Percentiles rank a stretch among this genome's conserved stretches.
These are phyloP conservation scores for Aspergillus conjunctus DNA, from an alignment of 495 filamentous ascomycete species.

Conservation along the genomic window DNA sequence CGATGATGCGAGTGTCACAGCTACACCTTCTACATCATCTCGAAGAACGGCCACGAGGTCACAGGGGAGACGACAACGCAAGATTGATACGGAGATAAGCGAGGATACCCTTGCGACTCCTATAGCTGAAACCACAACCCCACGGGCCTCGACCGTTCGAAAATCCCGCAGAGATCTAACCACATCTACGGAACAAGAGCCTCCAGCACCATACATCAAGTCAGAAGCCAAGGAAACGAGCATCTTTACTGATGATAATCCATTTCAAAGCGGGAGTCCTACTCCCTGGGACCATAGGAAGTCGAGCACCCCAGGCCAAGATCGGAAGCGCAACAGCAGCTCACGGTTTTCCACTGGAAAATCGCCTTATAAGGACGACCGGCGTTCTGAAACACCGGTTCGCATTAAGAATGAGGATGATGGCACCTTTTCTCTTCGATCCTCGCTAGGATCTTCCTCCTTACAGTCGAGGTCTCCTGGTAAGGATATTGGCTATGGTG, in stretches of 20 bases:
- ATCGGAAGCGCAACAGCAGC: slow-evolving; percentile 54
- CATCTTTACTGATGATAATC: slow-evolving; percentile 85
- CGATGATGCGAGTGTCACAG: slow-evolving; percentile 35
- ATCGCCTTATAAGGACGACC: slow-evolving; percentile 39
- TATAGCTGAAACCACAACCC: slow-evolving; percentile 32
- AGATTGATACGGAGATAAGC: slow-evolving; percentile 52
- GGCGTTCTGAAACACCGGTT: slow-evolving; percentile 38
- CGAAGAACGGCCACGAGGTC: slow-evolving; percentile 39
- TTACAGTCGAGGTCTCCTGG: slow-evolving; percentile 34
- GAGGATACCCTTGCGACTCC: slow-evolving; percentile 44
- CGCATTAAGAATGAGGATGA: slow-evolving; percentile 44
- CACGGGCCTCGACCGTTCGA: slow-evolving; percentile 47
- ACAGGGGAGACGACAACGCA: slow-evolving; percentile 56
- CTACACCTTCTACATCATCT: slow-evolving; percentile 34
- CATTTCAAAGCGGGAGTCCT: slow-evolving; percentile 86
- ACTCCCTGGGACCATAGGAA: slow-evolving; percentile 35
- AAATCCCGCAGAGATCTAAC: slow-evolving; percentile 58
- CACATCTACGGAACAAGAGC: slow-evolving; percentile 45
- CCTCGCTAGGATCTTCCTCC: slow-evolving; percentile 53
- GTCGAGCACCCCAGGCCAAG: slow-evolving; percentile 38
- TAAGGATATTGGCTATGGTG: slow-evolving; percentile 38
- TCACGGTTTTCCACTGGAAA: slow-evolving; percentile 41
- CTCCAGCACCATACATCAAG: slow-evolving; percentile 40
- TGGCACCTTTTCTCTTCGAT: slow-evolving; percentile 38
- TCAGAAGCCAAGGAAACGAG: slow-evolving; percentile 47